phyloP scores from a whole-genome alignment of 306 rosid species.

The Neltuma alba region DNA sequence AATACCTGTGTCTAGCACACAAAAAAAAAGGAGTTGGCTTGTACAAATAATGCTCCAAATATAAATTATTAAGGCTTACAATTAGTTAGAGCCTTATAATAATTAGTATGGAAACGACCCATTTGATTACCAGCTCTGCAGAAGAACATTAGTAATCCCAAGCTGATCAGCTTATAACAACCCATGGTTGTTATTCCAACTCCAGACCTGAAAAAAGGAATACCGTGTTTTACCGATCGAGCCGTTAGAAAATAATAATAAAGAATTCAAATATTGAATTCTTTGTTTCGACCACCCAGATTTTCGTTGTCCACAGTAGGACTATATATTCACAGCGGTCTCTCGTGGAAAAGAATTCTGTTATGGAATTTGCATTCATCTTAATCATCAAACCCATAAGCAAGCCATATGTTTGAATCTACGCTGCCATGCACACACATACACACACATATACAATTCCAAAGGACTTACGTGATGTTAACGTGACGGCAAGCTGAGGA shows the following conservation, averaged over 20 bases:
- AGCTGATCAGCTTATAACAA: not conserved
- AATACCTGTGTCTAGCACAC: no score
- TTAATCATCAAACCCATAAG: not conserved
- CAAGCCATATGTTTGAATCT: not conserved
- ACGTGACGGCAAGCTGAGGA: not conserved
- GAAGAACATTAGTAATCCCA: no score
- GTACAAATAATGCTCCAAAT: no score
- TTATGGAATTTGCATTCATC: not conserved
- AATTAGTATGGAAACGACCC: no score
- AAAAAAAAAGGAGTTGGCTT: no score
- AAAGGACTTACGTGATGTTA: not conserved
- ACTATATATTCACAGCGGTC: not conserved
- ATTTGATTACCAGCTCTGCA: no score
- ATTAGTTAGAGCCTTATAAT: no score
- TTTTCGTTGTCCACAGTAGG: not conserved
- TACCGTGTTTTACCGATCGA: not conserved
- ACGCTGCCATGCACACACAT: not conserved
- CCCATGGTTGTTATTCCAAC: not conserved
- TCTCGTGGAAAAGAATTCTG: not conserved
- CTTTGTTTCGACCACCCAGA: not conserved
- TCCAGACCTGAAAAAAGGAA: not conserved
- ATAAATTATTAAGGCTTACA: no score
- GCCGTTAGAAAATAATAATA: not conserved
- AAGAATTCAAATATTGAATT: not conserved
- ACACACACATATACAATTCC: no score